Evolutionary conservation across 257 asterid species (phyloP), one percentile per base, ranked within the genome.

Genomic region (Henckelia pumila): DNA sequence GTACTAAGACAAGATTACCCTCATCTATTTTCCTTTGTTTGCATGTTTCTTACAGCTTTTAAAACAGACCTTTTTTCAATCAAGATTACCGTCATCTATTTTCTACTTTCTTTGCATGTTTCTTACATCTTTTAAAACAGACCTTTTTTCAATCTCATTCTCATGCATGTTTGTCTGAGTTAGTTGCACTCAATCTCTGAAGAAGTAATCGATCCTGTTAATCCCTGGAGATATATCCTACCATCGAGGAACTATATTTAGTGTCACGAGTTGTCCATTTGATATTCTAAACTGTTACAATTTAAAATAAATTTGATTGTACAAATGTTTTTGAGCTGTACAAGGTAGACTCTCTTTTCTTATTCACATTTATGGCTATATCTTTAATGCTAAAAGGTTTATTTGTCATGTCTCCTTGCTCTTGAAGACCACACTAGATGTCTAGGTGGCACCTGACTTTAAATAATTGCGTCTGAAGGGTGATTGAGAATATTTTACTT

Each of bases 1-100:
- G 17, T 32, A 23, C n/a, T 19, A n/a, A 3, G 50, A 19, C 14
- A 40, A 28, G 50, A 40, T 11, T 3, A 29, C 16, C 4, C 7
- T 13, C 7, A 30, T 5, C 8, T 35, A 35, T 35, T 35, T 23
- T 33, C 30, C 4, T 28, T 19, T 47, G n/a, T 56, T 20, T 60
- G 49, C 10, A 20, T 52, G 32, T 52, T 40, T 66, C 47, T 50
- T 58, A 47, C 37, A 25, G 22, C 61, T 55, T 57, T 64, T n/a
- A n/a, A n/a, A n/a, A n/a, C n/a, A n/a, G n/a, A n/a, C n/a, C n/a
- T n/a, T n/a, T n/a, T n/a, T n/a, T n/a, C n/a, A n/a, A n/a, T n/a
- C 21, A 37, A 26, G 49, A 37, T 6, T 4, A 30, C n/a, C 2
- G 17, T 16, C 14, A 35, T 10, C 2, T 40, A 40, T 40, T 40